Conservation (phyloP, 345 rosid genomes). For the Linum usitatissimum region DNA sequence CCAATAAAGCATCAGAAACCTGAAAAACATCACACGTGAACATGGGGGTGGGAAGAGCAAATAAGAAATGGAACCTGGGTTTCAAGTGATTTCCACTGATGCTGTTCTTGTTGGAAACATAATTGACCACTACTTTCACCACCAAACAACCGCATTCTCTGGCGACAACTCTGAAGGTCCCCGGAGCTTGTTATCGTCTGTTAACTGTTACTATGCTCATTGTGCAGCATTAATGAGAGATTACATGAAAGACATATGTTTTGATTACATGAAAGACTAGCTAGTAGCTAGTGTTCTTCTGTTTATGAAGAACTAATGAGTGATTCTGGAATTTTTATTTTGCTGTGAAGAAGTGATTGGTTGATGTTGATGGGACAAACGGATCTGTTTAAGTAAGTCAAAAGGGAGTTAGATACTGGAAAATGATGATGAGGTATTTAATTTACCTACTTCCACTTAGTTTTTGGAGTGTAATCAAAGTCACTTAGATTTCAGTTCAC, state of each 20-base stretch:
- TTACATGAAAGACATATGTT: constrained; percentile 20
- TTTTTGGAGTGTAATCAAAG: constrained; percentile 36
- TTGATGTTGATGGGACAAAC: no score
- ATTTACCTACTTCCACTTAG: constrained; percentile 22
- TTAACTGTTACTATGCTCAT: constrained; percentile 44
- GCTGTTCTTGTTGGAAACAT: constrained; percentile 34
- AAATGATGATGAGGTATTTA: no score
- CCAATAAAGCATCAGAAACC: no score
- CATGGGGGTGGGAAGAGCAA: no score
- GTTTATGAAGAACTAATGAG: background rate
- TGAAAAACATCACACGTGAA: constrained; percentile 65
- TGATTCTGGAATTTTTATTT: background rate
- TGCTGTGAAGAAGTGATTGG: background rate
- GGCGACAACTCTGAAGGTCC: constrained; percentile 35
- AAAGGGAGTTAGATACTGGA: no score
- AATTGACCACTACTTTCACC: constrained; percentile 36
- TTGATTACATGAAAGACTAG: background rate
- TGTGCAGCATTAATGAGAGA: constrained; percentile 34
- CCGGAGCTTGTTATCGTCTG: constrained; percentile 16
- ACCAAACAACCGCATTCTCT: constrained; percentile 45
- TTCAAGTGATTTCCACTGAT: constrained; percentile 35
- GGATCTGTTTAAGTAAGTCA: no score
- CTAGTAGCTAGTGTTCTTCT: background rate
- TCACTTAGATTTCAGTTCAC: constrained; percentile 13
- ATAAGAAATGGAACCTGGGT: background rate